Evolutionary conservation across 1,284 basidiomycete genomes (phyloP).

Genomic region (Cryptococcus maquisensis): DNA sequence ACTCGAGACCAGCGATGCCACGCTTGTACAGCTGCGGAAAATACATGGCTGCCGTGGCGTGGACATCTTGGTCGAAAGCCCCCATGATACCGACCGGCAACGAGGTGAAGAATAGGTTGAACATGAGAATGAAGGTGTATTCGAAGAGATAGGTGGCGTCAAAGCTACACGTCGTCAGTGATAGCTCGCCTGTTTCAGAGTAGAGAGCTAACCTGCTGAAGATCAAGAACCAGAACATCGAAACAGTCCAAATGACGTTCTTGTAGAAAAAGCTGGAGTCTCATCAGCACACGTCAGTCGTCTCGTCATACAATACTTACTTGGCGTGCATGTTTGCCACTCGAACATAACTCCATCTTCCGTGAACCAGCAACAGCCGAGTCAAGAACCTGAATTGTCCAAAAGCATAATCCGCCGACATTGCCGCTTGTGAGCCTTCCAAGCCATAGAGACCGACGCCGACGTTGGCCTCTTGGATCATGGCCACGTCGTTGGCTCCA

Average conservation of each 20-base stretch:
- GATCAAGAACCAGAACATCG: slow-evolving; percentile 90
- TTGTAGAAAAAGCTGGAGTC: slow-evolving; percentile 84
- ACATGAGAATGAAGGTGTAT: slow-evolving; percentile 87
- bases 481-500: slow-evolving; percentile 55
- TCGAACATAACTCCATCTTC: slow-evolving; percentile 92
- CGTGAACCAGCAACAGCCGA: slow-evolving; percentile 87
- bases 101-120: slow-evolving; percentile 90
- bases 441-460: slow-evolving; percentile 91
- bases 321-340: slow-evolving; percentile 96
- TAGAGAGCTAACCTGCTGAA: slow-evolving; percentile 64
- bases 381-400: slow-evolving; percentile 95
- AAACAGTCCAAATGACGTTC: slow-evolving; percentile 57
- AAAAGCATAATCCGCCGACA: slow-evolving; percentile 98
- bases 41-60: slow-evolving; percentile 80
- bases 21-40: slow-evolving; percentile 92
- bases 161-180: slow-evolving; percentile 57
- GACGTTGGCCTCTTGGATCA: slow-evolving; percentile 94
- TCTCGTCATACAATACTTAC: slow-evolving; percentile 21
- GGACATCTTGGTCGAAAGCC: slow-evolving; percentile 93
- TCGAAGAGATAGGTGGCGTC: slow-evolving; percentile 94
- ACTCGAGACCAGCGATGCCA: slow-evolving; percentile 87
- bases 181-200: not conserved
- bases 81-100: slow-evolving; percentile 87
- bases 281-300: not conserved
- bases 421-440: slow-evolving; percentile 95